Base-by-base conservation (phyloP, 768 basidiomycete species). In the Pulveroboletus sp. region DNA sequence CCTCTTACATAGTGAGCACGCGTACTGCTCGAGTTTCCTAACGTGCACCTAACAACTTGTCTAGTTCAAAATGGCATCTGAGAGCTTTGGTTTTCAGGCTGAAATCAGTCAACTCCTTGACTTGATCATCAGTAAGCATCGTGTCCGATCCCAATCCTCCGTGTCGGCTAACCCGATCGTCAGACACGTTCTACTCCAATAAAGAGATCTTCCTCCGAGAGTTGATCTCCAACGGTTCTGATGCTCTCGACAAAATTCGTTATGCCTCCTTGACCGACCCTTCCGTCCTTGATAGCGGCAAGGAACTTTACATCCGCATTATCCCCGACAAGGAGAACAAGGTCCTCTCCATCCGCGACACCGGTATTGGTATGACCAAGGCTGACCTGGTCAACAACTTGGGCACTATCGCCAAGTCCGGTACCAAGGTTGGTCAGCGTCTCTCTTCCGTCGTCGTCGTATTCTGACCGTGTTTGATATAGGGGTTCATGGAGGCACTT, bases 141-240 rank as follows among this genome's bases (percentile, higher is more conserved):
- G 1, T 32, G 29, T 38, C 20, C 4, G 34, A 23, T 53, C 14
- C 45, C 19, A 22, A 46, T 35, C n/a, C 1, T 29, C 3, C 2
- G 2, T 37, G 38, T 38, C 4, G 26, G 43, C 46, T 65, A 24
- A 63, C 39, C 5, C 9, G 46, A 34, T 62, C 39, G 10, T 17
- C 58, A 91, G 89, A 97, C 80, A 97, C 95, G 56, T 98, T 98
- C 85, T 99, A 98, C 85, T 96, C 93, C 55, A 97, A 99, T 86
- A 99, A 99, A 81, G 95, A 97, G 76, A 98, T 99, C 72, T 98
- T 98, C 84, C 86, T 99, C 61, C 90, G 96, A 70, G 96, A 98
- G 75, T 56, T 98, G 61, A 97, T 95, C 74, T 98, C 95, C 57
- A 97, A 97, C 76, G 76, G 78, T 58, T 98, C 96, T 52, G 96